A percentile compares a stretch with the other conserved stretches of the same genome.
Evolutionary conservation across 2,329 filamentous ascomycete genomes (phyloP).

Genomic region (Aspergillus uvarum): DNA sequence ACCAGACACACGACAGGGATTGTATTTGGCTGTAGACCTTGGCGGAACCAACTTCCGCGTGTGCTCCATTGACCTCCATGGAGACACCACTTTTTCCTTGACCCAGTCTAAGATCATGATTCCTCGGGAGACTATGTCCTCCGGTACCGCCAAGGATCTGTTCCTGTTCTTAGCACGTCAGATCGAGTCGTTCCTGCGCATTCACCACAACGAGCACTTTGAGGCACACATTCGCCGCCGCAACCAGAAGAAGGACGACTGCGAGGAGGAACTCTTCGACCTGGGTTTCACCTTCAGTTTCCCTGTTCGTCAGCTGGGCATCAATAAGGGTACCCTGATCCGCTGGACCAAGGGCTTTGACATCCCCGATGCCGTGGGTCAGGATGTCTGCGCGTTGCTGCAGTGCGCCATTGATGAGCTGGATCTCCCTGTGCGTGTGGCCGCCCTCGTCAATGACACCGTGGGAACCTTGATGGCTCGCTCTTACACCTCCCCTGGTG

Average conservation of each 20-base stretch:
- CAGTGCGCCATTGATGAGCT: conserved; percentile 87
- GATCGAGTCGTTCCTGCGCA: conserved; percentile 82
- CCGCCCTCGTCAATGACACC: conserved; percentile 94
- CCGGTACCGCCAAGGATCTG: conserved; percentile 79
- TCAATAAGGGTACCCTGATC: conserved; percentile 92
- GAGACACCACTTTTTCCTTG: conserved; percentile 91
- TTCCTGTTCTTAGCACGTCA: conserved; percentile 92
- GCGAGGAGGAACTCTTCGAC: conserved; percentile 78
- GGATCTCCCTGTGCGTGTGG: conserved; percentile 85
- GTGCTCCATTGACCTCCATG: conserved; percentile 89
- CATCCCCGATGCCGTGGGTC: conserved; percentile 88
- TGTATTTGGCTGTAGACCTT: conserved; percentile 96
- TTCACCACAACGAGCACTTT: conserved; percentile 87
- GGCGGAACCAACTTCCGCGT: conserved; percentile 98
- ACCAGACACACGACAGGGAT: conserved; percentile 59
- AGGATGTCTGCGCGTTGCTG: conserved; percentile 89
- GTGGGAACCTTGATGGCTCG: conserved; percentile 97
- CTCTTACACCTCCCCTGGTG: conserved; percentile 88
- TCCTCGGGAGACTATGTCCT: conserved; percentile 84
- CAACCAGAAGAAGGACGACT: conserved; percentile 53
- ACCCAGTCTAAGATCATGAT: conserved; percentile 92
- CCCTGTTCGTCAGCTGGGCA: conserved; percentile 87
- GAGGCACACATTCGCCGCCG: conserved; percentile 66
- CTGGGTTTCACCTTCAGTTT: conserved; percentile 99
- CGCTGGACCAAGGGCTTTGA: conserved; percentile 99